Percentiles rank a stretch among this genome's conserved stretches.
phyloP scores from a whole-genome alignment of 2,329 filamentous ascomycete species.

The Claviceps pusilla region DNA sequence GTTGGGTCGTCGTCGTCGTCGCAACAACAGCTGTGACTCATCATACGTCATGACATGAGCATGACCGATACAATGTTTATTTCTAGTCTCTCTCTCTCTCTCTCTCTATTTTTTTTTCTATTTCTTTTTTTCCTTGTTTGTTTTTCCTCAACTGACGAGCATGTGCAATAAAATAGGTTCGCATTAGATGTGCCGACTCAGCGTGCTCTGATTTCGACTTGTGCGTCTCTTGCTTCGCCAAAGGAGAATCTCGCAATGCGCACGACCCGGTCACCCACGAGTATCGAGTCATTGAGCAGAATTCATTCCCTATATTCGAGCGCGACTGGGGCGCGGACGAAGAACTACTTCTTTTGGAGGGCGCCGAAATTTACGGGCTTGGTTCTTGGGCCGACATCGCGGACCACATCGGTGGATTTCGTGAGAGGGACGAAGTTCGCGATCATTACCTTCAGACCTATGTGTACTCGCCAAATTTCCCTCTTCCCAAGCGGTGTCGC shows the following conservation, averaged over 20 bases:
- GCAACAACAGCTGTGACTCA: conserved; percentile 3
- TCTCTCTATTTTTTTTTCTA: too few relatives aligned
- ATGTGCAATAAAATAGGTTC: conserved; percentile 45
- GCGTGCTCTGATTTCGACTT: conserved; percentile 89
- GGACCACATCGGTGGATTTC: conserved; percentile 91
- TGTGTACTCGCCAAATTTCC: conserved; percentile 68
- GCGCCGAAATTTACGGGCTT: conserved; percentile 87
- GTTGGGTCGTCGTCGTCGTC: conserved; percentile 26
- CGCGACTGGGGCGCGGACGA: conserved; percentile 95
- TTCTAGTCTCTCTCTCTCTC: too few relatives aligned
- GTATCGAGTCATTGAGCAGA: conserved; percentile 92
- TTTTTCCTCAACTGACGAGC: conserved; percentile 6
- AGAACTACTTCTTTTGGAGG: conserved; percentile 82
- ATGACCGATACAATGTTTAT: neutral
- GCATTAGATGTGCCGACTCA: conserved; percentile 76
- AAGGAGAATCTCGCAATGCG: conserved; percentile 63
- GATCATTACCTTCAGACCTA: conserved; percentile 88
- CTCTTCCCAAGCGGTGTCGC: conserved; percentile 72
- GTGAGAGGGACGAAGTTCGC: conserved; percentile 86
- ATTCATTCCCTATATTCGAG: conserved; percentile 93
- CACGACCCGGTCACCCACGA: conserved; percentile 79
- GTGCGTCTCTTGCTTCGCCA: conserved; percentile 86
- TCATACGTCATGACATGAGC: neutral
- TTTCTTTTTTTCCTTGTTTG: neutral
- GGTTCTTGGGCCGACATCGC: conserved; percentile 97